A percentile compares a stretch with the other conserved stretches of the same genome.
phyloP scores from a whole-genome alignment of 148 eudicot species.

The Rheum nobile region DNA sequence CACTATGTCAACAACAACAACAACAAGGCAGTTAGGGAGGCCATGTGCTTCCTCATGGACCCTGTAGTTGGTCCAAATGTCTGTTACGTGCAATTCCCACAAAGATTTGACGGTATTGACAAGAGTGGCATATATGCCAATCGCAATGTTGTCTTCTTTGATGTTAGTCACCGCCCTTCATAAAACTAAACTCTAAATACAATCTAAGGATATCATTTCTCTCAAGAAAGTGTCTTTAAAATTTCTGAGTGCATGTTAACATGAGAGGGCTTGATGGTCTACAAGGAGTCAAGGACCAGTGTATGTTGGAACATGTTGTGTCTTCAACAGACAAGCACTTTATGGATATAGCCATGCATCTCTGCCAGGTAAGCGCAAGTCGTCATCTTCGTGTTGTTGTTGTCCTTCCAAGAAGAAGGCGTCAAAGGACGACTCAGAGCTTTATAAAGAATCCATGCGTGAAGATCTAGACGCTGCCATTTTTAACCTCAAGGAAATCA shows the following conservation, averaged over 20 bases:
- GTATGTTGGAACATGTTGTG: constrained; percentile 96
- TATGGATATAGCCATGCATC: constrained; percentile 86
- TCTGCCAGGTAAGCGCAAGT: constrained; percentile 38
- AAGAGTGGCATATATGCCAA: constrained; percentile 92
- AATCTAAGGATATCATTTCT: neutral
- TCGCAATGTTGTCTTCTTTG: constrained; percentile 87
- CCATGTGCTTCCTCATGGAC: constrained; percentile 91
- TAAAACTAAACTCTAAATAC: neutral
- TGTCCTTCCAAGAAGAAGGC: constrained; percentile 55
- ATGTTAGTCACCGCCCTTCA: constrained; percentile 37
- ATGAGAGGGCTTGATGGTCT: constrained; percentile 98
- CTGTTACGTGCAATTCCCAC: constrained; percentile 95
- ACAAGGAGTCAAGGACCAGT: constrained; percentile 99
- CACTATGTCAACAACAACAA: no score
- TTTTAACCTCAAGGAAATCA: constrained; percentile 83
- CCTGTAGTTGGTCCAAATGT: constrained; percentile 67
- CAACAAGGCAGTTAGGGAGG: no score
- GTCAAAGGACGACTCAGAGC: constrained; percentile 57
- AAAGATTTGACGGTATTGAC: constrained; percentile 96
- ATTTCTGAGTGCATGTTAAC: constrained; percentile 43
- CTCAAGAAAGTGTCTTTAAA: neutral
- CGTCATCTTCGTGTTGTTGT: constrained; percentile 64
- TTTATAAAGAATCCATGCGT: constrained; percentile 61
- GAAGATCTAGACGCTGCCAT: constrained; percentile 90
- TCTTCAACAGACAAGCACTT: no score